Base-by-base conservation (phyloP, 371 early-diverging fungal species). In the Mortierella sp. region DNA sequence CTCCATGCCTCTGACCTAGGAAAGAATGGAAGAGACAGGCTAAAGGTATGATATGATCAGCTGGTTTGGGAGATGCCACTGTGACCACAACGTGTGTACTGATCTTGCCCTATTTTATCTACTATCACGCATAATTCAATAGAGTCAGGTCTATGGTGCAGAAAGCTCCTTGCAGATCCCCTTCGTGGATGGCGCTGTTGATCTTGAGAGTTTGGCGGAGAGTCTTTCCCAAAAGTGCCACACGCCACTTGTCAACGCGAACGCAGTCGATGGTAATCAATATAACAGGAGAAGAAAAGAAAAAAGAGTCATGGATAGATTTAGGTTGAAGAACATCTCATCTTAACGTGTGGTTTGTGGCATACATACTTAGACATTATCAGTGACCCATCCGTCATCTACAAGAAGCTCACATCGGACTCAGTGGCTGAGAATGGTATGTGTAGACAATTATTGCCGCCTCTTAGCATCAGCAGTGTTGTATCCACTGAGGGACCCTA, bases 131-230 rank as follows among this genome's bases (percentile, higher is more conserved):
- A 36, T 36, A 36, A 36, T 36, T 36, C 45, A 53, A 11, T 72
- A 80, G 81, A 59, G 40, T 48, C 75, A 80, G 33, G 68, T 80
- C 48, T 70, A 75, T 16, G 64, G 57, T 15, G 75, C 81, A 1
- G 69, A 43, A 45, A 75, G 62, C 40, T 75, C 81, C n/a, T 50
- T 75, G 15, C 81, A 80, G 64, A 75, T 80, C 40, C 75, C 81
- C n/a, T 80, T 80, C 59, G 76, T 80, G 21, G 43, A 71, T 9
- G 81, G 76, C n/a, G 69, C 65, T 13, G 65, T 80, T 38, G 76
- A 80, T 62, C 69, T 80, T 10, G 72, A 80, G 21, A 36, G 15
- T n/a, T 53, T 80, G 65, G 81, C 75, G 3, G 60, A 74, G 60
- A 33, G 45, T 38, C 81, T 75, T 10, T 67, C 81, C 9, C 64